These are phyloP conservation scores for Thermoascus crustaceus DNA, from an alignment of 2,329 filamentous ascomycete genomes.

Conservation along the genomic window DNA sequence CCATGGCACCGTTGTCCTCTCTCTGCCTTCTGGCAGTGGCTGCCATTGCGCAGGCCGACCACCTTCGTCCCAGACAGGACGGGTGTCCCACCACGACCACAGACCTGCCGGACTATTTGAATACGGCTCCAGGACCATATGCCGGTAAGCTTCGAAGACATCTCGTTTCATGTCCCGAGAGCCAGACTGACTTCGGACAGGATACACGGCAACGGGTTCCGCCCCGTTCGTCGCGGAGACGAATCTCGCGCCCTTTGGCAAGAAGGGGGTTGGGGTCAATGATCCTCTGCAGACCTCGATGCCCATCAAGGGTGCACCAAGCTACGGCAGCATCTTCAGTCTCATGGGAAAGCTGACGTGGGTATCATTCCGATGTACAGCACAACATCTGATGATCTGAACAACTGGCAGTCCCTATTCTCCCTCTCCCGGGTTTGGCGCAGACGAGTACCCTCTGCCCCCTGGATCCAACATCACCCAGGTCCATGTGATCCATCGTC, in stretches of 20 bases:
- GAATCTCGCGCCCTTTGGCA: constrained; percentile 55
- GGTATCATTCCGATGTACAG: background rate
- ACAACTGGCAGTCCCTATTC: constrained; percentile 52
- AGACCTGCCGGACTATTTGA: constrained; percentile 2
- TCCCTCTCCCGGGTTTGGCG: constrained; percentile 61
- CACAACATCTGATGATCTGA: background rate
- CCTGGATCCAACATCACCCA: constrained; percentile 60
- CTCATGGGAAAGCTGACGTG: constrained; percentile 57
- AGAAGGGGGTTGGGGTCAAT: constrained; percentile 58
- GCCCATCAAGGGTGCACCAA: constrained; percentile 52
- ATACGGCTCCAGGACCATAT: background rate
- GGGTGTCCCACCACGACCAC: too few species aligned
- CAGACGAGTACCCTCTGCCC: constrained; percentile 62
- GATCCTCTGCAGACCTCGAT: constrained; percentile 62
- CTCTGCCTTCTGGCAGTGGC: too few species aligned
- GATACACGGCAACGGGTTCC: constrained; percentile 49
- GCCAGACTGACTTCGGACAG: background rate
- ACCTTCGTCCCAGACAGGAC: too few species aligned
- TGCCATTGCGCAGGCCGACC: too few species aligned
- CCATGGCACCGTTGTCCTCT: too few species aligned
- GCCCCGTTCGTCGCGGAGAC: constrained; percentile 65
- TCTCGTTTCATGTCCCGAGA: background rate
- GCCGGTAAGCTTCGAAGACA: constrained; percentile 1
- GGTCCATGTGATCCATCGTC: constrained; percentile 64
- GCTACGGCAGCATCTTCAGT: constrained; percentile 60